A percentile compares a stretch with the other conserved stretches of the same genome.
Conservation (phyloP, 495 filamentous ascomycete species). For the Penicillium angulare region DNA sequence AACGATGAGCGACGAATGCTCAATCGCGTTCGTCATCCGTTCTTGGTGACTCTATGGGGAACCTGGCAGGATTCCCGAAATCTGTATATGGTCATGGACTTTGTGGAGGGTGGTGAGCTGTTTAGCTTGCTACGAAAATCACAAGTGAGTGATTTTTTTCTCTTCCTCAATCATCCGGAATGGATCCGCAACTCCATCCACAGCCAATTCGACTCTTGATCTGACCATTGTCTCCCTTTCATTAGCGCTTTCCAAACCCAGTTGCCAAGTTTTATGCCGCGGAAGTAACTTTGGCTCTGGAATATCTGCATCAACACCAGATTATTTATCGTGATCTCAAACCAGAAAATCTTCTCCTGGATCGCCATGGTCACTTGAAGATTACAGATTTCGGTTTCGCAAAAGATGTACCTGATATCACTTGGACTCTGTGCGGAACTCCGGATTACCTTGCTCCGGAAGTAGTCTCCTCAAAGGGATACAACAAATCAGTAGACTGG, state of each 20-base stretch:
- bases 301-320: conserved; percentile 91
- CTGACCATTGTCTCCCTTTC: not conserved
- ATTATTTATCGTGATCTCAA: conserved; percentile 98
- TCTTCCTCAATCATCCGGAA: not conserved
- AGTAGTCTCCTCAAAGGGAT: conserved; percentile 95
- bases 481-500: conserved; percentile 99
- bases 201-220: not conserved
- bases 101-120: conserved; percentile 97
- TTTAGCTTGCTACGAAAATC: conserved; percentile 95
- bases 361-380: conserved; percentile 95
- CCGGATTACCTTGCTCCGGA: conserved; percentile 98
- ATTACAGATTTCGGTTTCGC: conserved; percentile 99
- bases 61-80: conserved; percentile 96
- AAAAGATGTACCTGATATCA: conserved; percentile 97
- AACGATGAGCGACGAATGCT: conserved; percentile 97
- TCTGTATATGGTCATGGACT: conserved; percentile 99
- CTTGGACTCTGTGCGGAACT: conserved; percentile 97
- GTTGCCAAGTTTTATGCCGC: conserved; percentile 99
- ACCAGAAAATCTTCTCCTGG: conserved; percentile 91
- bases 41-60: conserved; percentile 96
- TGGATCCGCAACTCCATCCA: not conserved
- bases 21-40: conserved; percentile 91
- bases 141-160: conserved; percentile 62
- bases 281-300: conserved; percentile 90
- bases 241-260: conserved; percentile 93